Percentiles rank a stretch among this genome's conserved stretches.
Conservation (phyloP, 768 basidiomycete genomes). For the Mycena galericulata region DNA sequence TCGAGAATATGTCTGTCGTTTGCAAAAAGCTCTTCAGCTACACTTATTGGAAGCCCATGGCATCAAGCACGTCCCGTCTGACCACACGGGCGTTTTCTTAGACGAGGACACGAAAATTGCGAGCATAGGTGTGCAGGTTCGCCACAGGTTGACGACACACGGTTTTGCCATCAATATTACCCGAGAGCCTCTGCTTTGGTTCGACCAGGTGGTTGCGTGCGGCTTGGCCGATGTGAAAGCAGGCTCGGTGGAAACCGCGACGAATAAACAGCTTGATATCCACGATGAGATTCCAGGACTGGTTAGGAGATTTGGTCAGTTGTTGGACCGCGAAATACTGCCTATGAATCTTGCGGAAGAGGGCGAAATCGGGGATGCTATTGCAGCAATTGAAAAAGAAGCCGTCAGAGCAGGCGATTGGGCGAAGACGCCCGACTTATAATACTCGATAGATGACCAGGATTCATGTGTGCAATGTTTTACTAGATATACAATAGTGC, state of each 20-base stretch:
- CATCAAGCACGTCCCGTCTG: slow-evolving; percentile 69
- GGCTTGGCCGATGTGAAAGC: slow-evolving; percentile 88
- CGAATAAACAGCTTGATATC: slow-evolving; percentile 54
- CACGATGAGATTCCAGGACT: slow-evolving; percentile 65
- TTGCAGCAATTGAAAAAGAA: slow-evolving; percentile 60
- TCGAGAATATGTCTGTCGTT: slow-evolving; percentile 85
- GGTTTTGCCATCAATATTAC: slow-evolving; percentile 96
- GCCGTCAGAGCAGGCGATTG: slow-evolving; percentile 57
- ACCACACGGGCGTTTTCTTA: slow-evolving; percentile 93
- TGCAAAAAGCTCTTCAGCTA: slow-evolving; percentile 77
- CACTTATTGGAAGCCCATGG: slow-evolving; percentile 73
- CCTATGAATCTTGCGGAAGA: slow-evolving; percentile 55
- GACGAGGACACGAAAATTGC: slow-evolving; percentile 86
- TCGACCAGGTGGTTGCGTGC: slow-evolving; percentile 90
- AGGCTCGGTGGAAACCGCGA: slow-evolving; percentile 68
- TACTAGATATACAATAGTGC: slow-evolving; percentile 26
- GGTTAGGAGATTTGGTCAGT: slow-evolving; percentile 57
- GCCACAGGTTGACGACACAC: slow-evolving; percentile 94
- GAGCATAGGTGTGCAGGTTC: slow-evolving; percentile 96
- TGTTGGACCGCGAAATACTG: slow-evolving; percentile 62
- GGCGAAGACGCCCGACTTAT: slow-evolving; percentile 32
- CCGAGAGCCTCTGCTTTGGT: slow-evolving; percentile 85
- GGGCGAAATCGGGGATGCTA: slow-evolving; percentile 61
- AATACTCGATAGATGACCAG: background rate
- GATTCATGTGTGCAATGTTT: background rate